Evolutionary conservation across 306 rosid genomes (phyloP), one percentile per base, ranked within the genome.

Genomic region (Cucurbita ficifolia): DNA sequence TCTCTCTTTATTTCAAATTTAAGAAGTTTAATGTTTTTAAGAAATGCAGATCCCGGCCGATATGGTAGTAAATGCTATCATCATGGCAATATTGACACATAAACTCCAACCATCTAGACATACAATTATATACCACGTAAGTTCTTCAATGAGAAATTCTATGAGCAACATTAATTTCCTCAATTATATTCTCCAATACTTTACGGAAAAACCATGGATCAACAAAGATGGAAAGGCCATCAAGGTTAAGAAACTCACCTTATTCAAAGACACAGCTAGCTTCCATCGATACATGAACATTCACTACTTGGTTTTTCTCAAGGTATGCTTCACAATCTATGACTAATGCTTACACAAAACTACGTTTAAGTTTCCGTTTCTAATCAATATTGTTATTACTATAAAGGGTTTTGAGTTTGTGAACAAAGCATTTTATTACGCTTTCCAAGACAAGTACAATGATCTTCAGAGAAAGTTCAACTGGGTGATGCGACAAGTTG

Each of bases 21-120:
- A 29, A 29, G 3, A 29, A 2, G 33, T 29, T 29, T 29, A 2
- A 29, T 2, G 33, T 29, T 29, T 29, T 29, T 29, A 0, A 29
- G 2, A 29, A 29, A 29, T 29, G 33, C 33, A 29, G 97, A 81
- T 89, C 17, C 97, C 97, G 5, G 97, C 91, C 1, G 97, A 92
- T 18, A 71, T 87, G 85, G 97, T 92, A 74, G 93, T 92, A 64
- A 92, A 92, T 86, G 78, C 96, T n/a, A 49, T 49, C 16, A 49
- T 49, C 8, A 6, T 7, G 18, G 16, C 53, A 7, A 49, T 49
- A n/a, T 2, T 0, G 5, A 1, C 5, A 7, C 53, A 49, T 49
- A 49, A 49, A 49, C 3, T 49, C 2, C 53, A 5, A 14, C 7
- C 7, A 49, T 13, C n/a, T 2, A 4, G 5, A 13, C 53, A 49